Conservation (phyloP, 1,284 basidiomycete genomes). For the Earliella scabrosa region DNA sequence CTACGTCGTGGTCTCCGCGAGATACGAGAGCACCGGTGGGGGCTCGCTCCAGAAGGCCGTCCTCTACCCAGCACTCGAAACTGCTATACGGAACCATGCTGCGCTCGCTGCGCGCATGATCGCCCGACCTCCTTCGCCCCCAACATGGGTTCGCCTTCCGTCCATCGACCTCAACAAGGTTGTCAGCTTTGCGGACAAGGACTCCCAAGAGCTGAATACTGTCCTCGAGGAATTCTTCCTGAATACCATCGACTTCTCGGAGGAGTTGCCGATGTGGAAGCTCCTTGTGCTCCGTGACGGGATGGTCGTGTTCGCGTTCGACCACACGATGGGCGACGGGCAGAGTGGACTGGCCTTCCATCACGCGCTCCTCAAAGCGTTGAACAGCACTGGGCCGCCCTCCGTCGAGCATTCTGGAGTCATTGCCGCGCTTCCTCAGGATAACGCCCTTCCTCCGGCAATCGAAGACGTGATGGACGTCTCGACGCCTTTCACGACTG, state of each 20-base stretch:
- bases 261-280: constrained; percentile 43
- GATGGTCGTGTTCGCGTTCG: constrained; percentile 41
- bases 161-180: constrained; percentile 37
- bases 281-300: constrained; percentile 38
- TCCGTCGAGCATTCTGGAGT: constrained; percentile 9
- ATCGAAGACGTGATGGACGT: constrained; percentile 38
- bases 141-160: constrained; percentile 33
- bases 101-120: constrained; percentile 37
- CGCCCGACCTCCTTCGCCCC: constrained; percentile 10
- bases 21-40: background rate
- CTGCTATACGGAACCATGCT: constrained; percentile 34
- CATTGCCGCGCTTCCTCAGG: constrained; percentile 17
- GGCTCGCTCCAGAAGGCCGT: constrained; percentile 9
- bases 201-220: constrained; percentile 21
- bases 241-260: constrained; percentile 29
- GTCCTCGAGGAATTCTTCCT: constrained; percentile 36
- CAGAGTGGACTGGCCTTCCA: constrained; percentile 46
- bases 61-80: constrained; percentile 38
- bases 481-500: constrained; percentile 35
- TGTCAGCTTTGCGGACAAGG: constrained; percentile 35
- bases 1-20: background rate
- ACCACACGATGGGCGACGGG: constrained; percentile 47
- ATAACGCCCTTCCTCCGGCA: constrained; percentile 28
- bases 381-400: constrained; percentile 25
- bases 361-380: constrained; percentile 35